phyloP scores from a whole-genome alignment of 306 rosid genomes.

The Gastrolobium villosum region DNA sequence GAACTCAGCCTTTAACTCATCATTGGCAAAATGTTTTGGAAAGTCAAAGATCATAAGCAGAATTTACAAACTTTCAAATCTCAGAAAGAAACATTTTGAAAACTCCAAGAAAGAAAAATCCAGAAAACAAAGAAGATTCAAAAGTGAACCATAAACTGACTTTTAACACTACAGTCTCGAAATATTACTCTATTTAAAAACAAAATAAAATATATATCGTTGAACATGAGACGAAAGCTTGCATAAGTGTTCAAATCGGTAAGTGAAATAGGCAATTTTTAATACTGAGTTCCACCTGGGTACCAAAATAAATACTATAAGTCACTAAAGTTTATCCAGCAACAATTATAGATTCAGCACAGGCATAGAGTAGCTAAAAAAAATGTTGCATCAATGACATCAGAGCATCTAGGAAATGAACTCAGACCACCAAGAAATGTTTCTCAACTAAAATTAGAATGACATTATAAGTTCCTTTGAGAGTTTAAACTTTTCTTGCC shows the following conservation, averaged over 20 bases:
- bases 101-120: not conserved
- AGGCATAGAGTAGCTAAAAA: not conserved
- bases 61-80: conserved; percentile 6
- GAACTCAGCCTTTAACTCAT: not conserved
- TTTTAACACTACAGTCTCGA: not conserved
- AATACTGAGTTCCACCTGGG: not conserved
- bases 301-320: not conserved
- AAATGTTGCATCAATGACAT: conserved; percentile 27
- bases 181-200: not conserved
- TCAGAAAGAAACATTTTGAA: not conserved
- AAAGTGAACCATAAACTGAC: conserved; percentile 2
- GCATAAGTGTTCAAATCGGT: not conserved
- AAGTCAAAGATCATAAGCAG: not conserved
- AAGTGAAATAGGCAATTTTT: not conserved
- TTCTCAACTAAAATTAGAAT: conserved; percentile 18
- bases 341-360: conserved; percentile 35
- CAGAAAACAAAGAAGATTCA: not conserved
- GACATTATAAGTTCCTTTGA: not conserved
- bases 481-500: not conserved
- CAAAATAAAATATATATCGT: not conserved
- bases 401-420: conserved; percentile 19
- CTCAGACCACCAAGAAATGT: conserved; percentile 9
- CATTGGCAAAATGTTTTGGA: not conserved
- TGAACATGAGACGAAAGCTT: not conserved
- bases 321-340: not conserved